These are phyloP conservation scores for Leonotis leonurus DNA, from an alignment of 257 asterid genomes.

Conservation along the genomic window DNA sequence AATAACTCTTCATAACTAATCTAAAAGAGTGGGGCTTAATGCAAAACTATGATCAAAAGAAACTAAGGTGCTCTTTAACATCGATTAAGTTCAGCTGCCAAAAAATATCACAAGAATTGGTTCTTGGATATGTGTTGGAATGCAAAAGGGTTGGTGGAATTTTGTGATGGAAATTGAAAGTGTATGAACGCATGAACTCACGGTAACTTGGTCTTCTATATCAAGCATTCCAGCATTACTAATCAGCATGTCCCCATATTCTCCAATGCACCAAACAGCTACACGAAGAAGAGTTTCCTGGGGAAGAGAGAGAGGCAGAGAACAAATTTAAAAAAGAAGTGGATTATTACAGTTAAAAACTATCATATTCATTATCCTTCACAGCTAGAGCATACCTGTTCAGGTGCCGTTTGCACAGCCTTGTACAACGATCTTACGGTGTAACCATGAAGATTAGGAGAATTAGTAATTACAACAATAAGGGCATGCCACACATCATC, in stretches of 20 bases:
- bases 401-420: constrained; percentile 57
- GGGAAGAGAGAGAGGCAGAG: constrained; percentile 23
- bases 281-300: constrained; percentile 90
- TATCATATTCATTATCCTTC: constrained; percentile 4
- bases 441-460: constrained; percentile 84
- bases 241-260: constrained; percentile 83
- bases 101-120: background rate
- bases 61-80: background rate
- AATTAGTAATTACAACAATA: constrained; percentile 76
- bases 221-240: constrained; percentile 61
- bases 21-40: background rate
- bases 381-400: constrained; percentile 47
- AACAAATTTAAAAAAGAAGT: constrained; percentile 7
- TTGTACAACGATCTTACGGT: constrained; percentile 66
- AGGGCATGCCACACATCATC: constrained; percentile 93
- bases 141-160: background rate
- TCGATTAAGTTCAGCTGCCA: background rate
- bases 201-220: constrained; percentile 68
- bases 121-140: background rate
- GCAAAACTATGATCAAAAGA: background rate
- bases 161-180: background rate
- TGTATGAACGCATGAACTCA: constrained; percentile 38
- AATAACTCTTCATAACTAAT: background rate
- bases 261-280: constrained; percentile 95
- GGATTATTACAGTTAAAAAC: background rate